Percentiles rank a stretch among this genome's conserved stretches.
Evolutionary conservation across 345 rosid genomes (phyloP).

Genomic region (Conringia planisiliqua): DNA sequence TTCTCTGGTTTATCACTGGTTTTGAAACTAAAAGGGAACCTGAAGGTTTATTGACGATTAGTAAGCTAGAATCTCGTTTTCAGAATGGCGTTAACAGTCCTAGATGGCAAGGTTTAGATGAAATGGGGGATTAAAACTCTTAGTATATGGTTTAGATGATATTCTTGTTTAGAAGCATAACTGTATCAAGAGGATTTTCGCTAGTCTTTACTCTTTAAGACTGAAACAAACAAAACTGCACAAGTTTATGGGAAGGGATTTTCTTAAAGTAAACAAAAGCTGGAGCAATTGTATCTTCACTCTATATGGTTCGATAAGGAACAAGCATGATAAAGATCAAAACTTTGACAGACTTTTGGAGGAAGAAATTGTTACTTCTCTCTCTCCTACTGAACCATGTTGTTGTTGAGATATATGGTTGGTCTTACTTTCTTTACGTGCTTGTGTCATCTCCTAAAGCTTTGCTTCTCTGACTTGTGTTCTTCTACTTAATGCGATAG

Average conservation of each 20-base stretch:
- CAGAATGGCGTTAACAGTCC: background rate
- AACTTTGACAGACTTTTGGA: background rate
- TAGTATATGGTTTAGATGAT: background rate
- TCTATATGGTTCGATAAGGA: background rate
- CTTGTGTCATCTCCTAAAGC: background rate
- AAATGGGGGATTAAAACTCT: background rate
- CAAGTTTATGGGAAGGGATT: background rate
- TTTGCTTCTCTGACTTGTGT: constrained; percentile 28
- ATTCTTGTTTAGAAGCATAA: background rate
- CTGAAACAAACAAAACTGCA: background rate
- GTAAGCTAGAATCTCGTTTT: background rate
- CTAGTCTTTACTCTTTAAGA: background rate
- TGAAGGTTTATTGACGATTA: background rate
- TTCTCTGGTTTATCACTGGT: background rate
- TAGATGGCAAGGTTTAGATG: background rate
- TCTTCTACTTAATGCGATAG: constrained; percentile 51
- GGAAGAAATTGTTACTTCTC: background rate
- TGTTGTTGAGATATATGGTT: background rate
- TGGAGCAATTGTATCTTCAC: background rate
- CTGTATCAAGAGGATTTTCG: background rate
- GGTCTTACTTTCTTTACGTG: background rate
- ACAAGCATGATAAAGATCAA: background rate
- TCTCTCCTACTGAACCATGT: no score
- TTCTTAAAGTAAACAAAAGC: background rate
- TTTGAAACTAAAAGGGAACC: background rate